Base-by-base conservation (phyloP, 345 rosid species). In the Eucalyptus coolabah region DNA sequence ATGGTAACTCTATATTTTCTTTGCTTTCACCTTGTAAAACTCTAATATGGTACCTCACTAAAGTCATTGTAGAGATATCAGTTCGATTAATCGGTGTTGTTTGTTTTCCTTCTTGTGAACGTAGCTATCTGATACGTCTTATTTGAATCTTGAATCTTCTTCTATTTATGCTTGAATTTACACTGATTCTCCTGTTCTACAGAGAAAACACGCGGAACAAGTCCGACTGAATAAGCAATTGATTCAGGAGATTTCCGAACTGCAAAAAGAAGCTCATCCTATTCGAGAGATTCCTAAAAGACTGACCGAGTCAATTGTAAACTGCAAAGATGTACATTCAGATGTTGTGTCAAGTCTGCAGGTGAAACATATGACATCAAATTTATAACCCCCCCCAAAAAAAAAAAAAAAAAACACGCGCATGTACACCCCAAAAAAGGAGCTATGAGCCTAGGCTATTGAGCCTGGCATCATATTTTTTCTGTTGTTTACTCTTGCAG, bases 151-250 rank as follows among this genome's bases (percentile, higher is more conserved):
- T 77, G 28, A 77, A 77, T 21, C 45, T 77, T 21, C 15, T 4
- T 11, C 30, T 37, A 7, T 21, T 21, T 40, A 40, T 21, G 85
- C 47, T 37, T 77, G 47, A 77, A 9, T 77, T 21, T 77, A 77
- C 47, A 6, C 47, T 40, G 47, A 12, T 12, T 77, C 16, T 40
- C 47, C 47, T 77, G 47, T 54, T 87, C 90, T 37, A 50, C 96
- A 98, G 99, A 93, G 91, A 89, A 95, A 94, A 91, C 91, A 93
- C 92, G 91, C 89, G 30, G 96, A 96, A 89, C 96, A 96, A 87
- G 88, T 92, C 83, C 89, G 69, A 59, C 26, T 93, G 89, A 96
- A 95, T 90, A 93, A 90, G 53, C 92, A 90, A 91, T 88, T 97
- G 89, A 91, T 87, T 91, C 93, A 90, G 90, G 96, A 98, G 94